These are phyloP conservation scores for Catharanthus roseus DNA, from an alignment of 257 asterid species.

Conservation along the genomic window DNA sequence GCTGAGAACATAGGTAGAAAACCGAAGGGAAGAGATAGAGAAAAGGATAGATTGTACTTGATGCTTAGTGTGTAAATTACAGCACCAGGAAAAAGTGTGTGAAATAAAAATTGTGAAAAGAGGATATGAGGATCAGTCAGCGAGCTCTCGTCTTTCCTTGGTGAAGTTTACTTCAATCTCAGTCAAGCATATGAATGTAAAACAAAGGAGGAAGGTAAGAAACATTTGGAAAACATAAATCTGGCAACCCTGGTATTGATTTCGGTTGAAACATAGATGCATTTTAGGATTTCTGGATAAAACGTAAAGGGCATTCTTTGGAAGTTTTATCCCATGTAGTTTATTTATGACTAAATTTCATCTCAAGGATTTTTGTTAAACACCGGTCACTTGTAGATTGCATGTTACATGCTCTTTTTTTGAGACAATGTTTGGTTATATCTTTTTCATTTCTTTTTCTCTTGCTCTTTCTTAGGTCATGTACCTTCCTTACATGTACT, in stretches of 20 bases:
- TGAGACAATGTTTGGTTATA: not conserved
- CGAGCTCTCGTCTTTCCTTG: not conserved
- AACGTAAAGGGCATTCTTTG: not conserved
- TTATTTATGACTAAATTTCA: not conserved
- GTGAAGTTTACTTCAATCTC: not conserved
- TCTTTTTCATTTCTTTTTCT: not conserved
- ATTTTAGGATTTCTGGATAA: not conserved
- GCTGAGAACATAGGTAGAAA: not conserved
- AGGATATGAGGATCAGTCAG: not conserved
- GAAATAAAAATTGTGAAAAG: not conserved
- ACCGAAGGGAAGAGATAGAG: not conserved
- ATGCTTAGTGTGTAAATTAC: not conserved
- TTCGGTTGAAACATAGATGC: not conserved
- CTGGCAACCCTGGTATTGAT: not conserved
- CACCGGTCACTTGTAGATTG: not conserved
- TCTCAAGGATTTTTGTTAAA: not conserved
- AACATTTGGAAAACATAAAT: not conserved
- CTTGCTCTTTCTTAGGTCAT: constrained; percentile 43
- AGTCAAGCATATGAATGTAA: no score
- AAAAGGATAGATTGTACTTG: not conserved
- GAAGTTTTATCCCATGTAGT: not conserved
- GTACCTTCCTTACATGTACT: constrained; percentile 65
- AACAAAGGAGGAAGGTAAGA: not conserved
- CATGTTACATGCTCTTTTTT: no score
- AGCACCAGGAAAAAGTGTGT: not conserved